Evolutionary conservation across 805 yeast genomes (phyloP), one percentile per base, ranked within the genome.

Genomic region (Candida verbasci): DNA sequence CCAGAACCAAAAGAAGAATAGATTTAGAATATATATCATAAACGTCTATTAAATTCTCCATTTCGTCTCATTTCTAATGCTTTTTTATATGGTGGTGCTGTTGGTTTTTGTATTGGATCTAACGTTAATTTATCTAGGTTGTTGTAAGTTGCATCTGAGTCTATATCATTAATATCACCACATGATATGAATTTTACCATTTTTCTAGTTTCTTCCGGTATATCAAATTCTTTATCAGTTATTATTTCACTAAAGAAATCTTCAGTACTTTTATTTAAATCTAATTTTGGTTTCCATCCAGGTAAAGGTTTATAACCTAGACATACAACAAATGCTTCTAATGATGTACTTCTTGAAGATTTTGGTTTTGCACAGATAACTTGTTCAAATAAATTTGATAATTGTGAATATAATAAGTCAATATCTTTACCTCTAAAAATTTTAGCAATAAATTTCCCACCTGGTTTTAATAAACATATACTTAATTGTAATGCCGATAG

Each of bases 361-460:
- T 97, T 72, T 14, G 98, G 98, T 55, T 93, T 93, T 4, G 97
- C 97, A 60, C 98, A 93, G 1, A 89, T 76, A 16, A 93, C 96
- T 41, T 73, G 74, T 24, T 83, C 93, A 56, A 93, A 93, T 21
- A 93, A 62, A 45, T 78, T 78, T 3, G 97, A 88, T 22, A 93
- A 65, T 58, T 93, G 97, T n/a, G 94, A 81, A 57, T 93, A 93
- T 60, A 93, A 67, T 49, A 93, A 70, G 53, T 93, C 97, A 34
- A 93, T 91, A 54, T 93, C 97, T 50, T 97, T 70, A 9, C 98
- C 98, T 51, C 98, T 72, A 62, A 93, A 93, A 37, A 93, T 88
- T 63, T 93, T 93, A 32, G 98, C 98, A 18, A 89, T 95, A 65
- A 93, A 93, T 0, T 83, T 70, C 35, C 98, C 98, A 24, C 95